A percentile compares a stretch with the other conserved stretches of the same genome.
Evolutionary conservation across 2,329 filamentous ascomycete species (phyloP).

Genomic region (Pyricularia pennisetigena): DNA sequence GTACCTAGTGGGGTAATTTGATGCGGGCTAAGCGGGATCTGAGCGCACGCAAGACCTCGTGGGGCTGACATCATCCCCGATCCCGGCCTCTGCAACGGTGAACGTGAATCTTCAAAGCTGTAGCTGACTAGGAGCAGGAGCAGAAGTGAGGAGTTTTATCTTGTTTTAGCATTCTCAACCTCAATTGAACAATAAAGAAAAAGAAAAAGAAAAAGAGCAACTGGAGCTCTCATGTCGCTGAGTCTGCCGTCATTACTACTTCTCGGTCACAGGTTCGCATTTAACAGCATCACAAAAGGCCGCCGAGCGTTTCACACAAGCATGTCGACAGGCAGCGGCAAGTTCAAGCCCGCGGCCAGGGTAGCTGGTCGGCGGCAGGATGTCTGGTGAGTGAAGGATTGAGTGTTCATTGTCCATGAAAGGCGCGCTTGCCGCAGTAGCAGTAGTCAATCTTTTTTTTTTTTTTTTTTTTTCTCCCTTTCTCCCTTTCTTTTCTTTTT

Average conservation of each 20-base stretch:
- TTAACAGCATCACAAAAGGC: background rate
- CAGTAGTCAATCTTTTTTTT: background rate
- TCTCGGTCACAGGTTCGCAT: background rate
- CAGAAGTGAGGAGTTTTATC: background rate
- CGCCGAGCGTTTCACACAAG: constrained; percentile 16
- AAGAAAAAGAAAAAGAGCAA: too few relatives aligned
- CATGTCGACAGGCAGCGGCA: constrained; percentile 20
- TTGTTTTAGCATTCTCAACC: background rate
- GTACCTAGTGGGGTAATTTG: too few relatives aligned
- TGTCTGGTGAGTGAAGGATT: constrained; percentile 23
- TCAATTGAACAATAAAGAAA: background rate
- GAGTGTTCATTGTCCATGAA: background rate
- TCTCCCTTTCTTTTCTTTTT: background rate
- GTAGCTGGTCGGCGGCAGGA: constrained; percentile 28
- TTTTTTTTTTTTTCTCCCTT: background rate
- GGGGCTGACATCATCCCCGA: constrained; percentile 1
- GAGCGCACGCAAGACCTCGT: background rate
- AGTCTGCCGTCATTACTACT: background rate
- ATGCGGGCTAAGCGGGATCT: background rate
- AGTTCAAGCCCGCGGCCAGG: constrained; percentile 28
- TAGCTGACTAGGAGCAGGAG: background rate
- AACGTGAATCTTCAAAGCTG: background rate
- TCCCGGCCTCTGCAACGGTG: background rate
- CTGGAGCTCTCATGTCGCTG: background rate
- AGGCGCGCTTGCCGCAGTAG: background rate